Percentiles rank a stretch among this genome's conserved stretches.
Conservation (phyloP, 345 rosid species). For the Rhodamnia rubescens region DNA sequence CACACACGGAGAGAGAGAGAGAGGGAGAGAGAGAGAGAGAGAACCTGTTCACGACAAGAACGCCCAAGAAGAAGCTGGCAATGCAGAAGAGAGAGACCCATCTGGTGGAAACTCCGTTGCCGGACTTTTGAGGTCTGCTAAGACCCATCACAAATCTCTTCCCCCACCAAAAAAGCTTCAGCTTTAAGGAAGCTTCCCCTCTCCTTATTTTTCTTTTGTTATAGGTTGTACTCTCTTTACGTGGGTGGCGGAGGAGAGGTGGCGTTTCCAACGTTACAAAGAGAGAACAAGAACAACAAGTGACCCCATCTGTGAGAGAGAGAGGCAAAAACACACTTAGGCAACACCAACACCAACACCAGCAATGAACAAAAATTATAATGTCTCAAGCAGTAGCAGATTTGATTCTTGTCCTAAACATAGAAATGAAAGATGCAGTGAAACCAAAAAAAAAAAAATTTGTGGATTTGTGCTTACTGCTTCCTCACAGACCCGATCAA, state of each 20-base stretch:
- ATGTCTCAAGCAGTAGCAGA: not conserved
- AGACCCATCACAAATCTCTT: slow-evolving; percentile 31
- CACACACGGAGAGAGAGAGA: slow-evolving; percentile 1
- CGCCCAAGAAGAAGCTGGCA: slow-evolving; percentile 65
- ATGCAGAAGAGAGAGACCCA: slow-evolving; percentile 60
- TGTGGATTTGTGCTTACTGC: not conserved
- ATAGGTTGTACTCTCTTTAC: not conserved
- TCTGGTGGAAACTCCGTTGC: slow-evolving; percentile 52
- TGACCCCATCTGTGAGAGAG: not conserved
- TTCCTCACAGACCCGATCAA: not conserved
- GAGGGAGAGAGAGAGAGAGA: slow-evolving; percentile 1
- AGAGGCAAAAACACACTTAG: not conserved
- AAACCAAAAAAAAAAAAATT: not conserved
- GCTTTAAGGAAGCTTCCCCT: slow-evolving; percentile 16
- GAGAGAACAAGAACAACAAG: not conserved
- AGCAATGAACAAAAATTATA: not conserved
- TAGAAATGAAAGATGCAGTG: not conserved
- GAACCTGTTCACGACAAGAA: slow-evolving; percentile 63
- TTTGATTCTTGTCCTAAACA: not conserved
- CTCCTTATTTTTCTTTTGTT: not conserved
- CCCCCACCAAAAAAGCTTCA: slow-evolving; percentile 7
- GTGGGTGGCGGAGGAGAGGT: not conserved
- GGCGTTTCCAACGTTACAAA: not conserved
- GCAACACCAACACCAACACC: not conserved
- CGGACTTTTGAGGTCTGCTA: slow-evolving; percentile 47